Evolutionary conservation across 2,329 filamentous ascomycete species (phyloP), one percentile per base, ranked within the genome.

Genomic region (Xylaria sp.): DNA sequence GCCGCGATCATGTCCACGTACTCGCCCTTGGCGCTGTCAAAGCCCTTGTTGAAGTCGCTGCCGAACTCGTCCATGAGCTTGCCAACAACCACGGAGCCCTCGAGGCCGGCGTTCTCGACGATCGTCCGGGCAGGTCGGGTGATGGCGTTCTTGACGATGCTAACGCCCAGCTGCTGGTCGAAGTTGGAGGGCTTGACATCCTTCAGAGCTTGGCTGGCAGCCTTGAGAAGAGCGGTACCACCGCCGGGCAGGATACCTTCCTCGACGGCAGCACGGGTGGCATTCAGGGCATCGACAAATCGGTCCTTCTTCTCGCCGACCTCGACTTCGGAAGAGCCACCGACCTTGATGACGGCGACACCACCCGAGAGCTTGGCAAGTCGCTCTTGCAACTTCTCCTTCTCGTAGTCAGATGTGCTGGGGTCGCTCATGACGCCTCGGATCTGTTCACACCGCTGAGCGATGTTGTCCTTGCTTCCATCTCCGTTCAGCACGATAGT

Each of bases 291-390:
- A 78, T 99, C 94, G 60, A 99, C 94, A 69, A 97, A 96, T 74
- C 94, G 91, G 77, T 99, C 94, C 87, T 99, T 99, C 91, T 99
- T 99, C 87, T 99, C 94, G 66, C 92, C 89, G 53, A 99, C 94
- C 84, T 99, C 94, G 63, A 99, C 93, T 80, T 99, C 94, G 61
- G 93, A 97, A 62, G 92, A 85, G 75, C 94, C 94, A 69, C 94
- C 94, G 61, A 99, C 94, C 86, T 96, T 97, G 85, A 99, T 97
- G 78, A 99, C 94, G 68, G 94, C 94, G 68, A 99, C 94, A 84
- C 94, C 94, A 63, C 94, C 94, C 65, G 94, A 97, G 65, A 99
- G 90, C 88, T 99, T 99, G 67, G 94, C 94, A 59, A 99, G 90
- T 80, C 94, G 94, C 84, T 99, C 94, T 82, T 97, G 94, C 63